Evolutionary conservation across 768 basidiomycete species (phyloP).

Genomic region (Butyriboletus loyo): DNA sequence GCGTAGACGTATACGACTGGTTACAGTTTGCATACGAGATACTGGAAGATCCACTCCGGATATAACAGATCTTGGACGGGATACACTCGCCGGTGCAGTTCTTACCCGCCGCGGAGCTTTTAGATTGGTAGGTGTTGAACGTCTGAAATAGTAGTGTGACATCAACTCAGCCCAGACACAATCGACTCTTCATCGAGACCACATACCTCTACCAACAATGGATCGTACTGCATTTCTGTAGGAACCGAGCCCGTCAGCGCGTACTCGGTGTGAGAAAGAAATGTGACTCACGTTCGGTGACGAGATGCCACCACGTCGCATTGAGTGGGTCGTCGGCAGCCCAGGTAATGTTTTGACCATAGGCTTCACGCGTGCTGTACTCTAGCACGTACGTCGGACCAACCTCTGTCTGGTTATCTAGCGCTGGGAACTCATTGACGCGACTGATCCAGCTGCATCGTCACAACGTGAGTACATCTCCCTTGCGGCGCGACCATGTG

Average conservation of each 20-base stretch:
- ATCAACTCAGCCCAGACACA: not conserved
- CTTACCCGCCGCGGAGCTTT: conserved; percentile 49
- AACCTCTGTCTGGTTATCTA: conserved; percentile 51
- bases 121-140: conserved; percentile 70
- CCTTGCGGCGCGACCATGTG: not conserved
- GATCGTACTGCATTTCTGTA: conserved; percentile 24
- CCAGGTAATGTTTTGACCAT: conserved; percentile 56
- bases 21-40: conserved; percentile 58
- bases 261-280: not conserved
- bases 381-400: conserved; percentile 62
- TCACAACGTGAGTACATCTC: not conserved
- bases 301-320: conserved; percentile 77
- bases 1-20: conserved; percentile 60
- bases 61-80: conserved; percentile 65
- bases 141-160: conserved; percentile 31
- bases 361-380: conserved; percentile 67
- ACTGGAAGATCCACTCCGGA: conserved; percentile 63
- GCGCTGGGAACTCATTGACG: conserved; percentile 51
- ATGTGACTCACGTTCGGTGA: conserved; percentile 56
- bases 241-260: not conserved
- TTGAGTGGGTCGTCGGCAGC: conserved; percentile 62
- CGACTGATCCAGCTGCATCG: conserved; percentile 56
- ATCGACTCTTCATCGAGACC: not conserved
- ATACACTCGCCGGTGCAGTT: conserved; percentile 58
- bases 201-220: conserved; percentile 23